A percentile compares a stretch with the other conserved stretches of the same genome.
Conservation (phyloP, 1,139 yeast genomes). For the Lodderomyces beijingensis region DNA sequence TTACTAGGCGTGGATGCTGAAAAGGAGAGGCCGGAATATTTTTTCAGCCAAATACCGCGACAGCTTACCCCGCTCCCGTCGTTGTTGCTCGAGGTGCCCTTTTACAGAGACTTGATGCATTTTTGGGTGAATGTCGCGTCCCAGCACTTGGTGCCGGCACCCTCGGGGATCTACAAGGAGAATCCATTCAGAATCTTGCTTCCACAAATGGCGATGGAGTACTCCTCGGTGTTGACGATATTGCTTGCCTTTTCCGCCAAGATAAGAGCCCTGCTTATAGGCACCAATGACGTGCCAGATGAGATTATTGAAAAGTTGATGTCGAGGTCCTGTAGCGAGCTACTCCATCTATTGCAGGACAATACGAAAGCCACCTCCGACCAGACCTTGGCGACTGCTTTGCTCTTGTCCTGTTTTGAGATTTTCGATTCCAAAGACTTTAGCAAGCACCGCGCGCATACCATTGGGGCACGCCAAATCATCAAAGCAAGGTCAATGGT, state of each 20-base stretch:
- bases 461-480: conserved; percentile 67
- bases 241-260: conserved; percentile 66
- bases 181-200: conserved; percentile 66
- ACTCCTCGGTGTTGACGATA: conserved; percentile 55
- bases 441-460: conserved; percentile 60
- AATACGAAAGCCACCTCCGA: conserved; percentile 55
- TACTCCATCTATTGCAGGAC: conserved; percentile 49
- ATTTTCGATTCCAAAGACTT: conserved; percentile 46
- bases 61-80: conserved; percentile 57
- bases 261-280: conserved; percentile 35
- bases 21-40: no score
- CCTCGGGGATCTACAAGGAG: conserved; percentile 49
- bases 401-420: conserved; percentile 61
- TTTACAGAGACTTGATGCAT: conserved; percentile 56
- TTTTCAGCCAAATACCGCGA: no score
- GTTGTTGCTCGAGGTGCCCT: conserved; percentile 52
- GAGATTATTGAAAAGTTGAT: conserved; percentile 48
- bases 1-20: no score
- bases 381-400: conserved; percentile 61
- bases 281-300: conserved; percentile 35
- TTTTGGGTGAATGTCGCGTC: conserved; percentile 64
- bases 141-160: conserved; percentile 64
- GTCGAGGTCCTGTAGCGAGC: conserved; percentile 53
- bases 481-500: conserved; percentile 43
- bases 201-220: conserved; percentile 66